Evolutionary conservation across 305 asterid genomes (phyloP), one percentile per base, ranked within the genome.

Genomic region (Fraxinus latifolia): DNA sequence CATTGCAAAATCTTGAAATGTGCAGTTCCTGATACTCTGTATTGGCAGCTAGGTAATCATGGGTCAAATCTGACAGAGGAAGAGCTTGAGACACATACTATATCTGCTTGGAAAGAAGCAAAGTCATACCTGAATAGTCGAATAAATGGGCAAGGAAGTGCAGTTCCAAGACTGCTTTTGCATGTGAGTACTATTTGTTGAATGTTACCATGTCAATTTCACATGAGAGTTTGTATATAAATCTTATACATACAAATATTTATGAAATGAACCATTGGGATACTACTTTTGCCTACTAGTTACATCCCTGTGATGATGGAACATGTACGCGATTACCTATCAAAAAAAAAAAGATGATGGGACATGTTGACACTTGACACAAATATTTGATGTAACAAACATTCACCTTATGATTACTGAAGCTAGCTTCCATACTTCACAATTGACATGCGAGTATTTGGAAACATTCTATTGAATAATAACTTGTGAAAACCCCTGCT

Each of bases 81-180:
- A 89, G 97, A 95, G 87, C 94, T 95, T 68, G 98, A 93, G 82
- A 92, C 95, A 19, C 98, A 95, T 84, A 92, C 97, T 82, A 93
- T 95, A 86, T 90, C 96, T 79, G 98, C 97, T 67, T 95, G 98
- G 98, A 95, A 95, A 87, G 97, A 88, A 82, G 98, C 94, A 31
- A 95, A 95, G 85, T 88, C 93, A 74, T 89, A 86, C 86, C 77
- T 89, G 29, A 91, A 88, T 73, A 84, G 92, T 83, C 95, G 90
- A 84, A 87, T 84, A 78, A 88, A 82, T 86, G 97, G 92, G 74
- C 88, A 87, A 82, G 94, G 85, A 74, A 84, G 86, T 81, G 68
- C 85, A 80, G 87, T 85, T 77, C 80, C 92, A 37, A 89, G 91
- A 81, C 91, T 79, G 80, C 95, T 95, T 82, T 89, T 95, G 72